phyloP scores from a whole-genome alignment of 345 rosid genomes.

The Linum tenue region DNA sequence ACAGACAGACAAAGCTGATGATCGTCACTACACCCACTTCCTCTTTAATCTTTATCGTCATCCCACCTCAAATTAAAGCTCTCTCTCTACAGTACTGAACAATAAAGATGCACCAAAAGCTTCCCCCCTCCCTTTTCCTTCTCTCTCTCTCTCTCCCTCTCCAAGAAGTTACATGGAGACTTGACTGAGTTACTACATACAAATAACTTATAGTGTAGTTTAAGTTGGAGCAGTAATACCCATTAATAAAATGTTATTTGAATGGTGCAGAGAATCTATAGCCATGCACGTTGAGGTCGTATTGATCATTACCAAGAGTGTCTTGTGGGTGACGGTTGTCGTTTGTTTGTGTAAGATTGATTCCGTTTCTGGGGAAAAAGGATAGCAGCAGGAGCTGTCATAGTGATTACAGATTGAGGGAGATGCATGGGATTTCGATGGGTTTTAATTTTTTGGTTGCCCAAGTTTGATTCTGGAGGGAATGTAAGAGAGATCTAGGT shows the following conservation, averaged over 20 bases:
- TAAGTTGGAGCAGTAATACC: no score
- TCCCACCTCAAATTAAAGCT: neutral
- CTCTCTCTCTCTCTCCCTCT: no score
- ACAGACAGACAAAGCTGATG: neutral
- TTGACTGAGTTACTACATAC: no score
- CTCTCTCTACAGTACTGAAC: neutral
- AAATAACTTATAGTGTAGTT: no score
- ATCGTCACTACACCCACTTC: neutral
- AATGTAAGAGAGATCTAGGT: neutral
- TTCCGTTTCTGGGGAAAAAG: neutral
- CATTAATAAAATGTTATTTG: no score
- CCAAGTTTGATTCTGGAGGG: neutral
- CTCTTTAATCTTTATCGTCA: neutral
- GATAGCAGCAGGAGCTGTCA: neutral
- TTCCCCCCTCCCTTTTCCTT: neutral
- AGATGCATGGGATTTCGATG: no score
- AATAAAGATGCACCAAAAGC: neutral
- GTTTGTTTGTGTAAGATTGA: neutral
- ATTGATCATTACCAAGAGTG: neutral
- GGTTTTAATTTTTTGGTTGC: no score
- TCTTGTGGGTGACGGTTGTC: neutral
- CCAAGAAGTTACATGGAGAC: no score
- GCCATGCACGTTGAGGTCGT: no score
- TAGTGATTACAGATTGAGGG: no score
- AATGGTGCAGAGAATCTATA: no score